Evolutionary conservation across 306 rosid species (phyloP).

Genomic region (Luffa acutangula): DNA sequence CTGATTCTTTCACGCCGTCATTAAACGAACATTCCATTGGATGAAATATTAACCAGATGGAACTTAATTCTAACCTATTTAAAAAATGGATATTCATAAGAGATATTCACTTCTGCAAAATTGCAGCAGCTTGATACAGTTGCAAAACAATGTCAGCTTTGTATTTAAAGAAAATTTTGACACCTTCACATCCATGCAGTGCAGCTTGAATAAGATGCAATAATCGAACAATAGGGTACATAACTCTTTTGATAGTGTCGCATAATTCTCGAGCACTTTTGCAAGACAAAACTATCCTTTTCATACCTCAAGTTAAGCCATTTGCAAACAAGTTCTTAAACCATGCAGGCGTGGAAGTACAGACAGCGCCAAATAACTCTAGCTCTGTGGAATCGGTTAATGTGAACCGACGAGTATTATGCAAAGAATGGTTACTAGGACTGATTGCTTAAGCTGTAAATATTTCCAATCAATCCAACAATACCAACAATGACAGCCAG

Average conservation of each 20-base stretch:
- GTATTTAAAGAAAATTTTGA: background rate
- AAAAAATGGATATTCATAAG: background rate
- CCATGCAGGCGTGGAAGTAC: background rate
- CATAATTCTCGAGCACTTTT: background rate
- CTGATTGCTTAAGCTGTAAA: slow-evolving; percentile 48
- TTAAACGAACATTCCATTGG: background rate
- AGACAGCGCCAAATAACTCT: background rate
- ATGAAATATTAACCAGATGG: background rate
- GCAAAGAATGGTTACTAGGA: slow-evolving; percentile 28
- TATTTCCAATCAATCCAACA: slow-evolving; percentile 64
- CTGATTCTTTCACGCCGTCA: background rate
- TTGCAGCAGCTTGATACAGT: background rate
- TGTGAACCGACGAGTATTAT: background rate
- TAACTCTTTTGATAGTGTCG: background rate
- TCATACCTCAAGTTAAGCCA: background rate
- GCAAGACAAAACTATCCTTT: background rate
- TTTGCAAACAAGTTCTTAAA: background rate
- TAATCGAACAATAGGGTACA: background rate
- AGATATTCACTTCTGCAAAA: background rate
- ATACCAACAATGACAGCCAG: slow-evolving; percentile 57
- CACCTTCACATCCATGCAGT: background rate
- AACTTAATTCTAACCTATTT: background rate
- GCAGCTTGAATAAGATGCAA: background rate
- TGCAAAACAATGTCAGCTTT: background rate
- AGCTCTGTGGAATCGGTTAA: background rate